phyloP scores from a whole-genome alignment of 805 yeast species.

The Myxozyma neotropica region DNA sequence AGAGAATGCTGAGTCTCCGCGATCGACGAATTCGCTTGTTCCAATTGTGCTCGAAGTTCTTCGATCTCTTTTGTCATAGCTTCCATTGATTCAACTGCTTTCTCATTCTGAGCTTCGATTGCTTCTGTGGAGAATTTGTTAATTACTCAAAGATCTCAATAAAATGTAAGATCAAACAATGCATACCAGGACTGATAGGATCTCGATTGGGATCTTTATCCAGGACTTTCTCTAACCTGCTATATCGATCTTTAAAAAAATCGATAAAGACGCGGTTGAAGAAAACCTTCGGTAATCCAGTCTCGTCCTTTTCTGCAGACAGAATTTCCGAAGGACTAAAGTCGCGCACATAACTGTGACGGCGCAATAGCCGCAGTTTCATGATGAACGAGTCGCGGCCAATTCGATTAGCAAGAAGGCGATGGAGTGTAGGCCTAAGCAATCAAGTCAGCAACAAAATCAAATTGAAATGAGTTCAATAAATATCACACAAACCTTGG shows the following conservation, averaged over 20 bases:
- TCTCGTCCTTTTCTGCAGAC: constrained; percentile 63
- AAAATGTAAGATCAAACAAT: constrained; percentile 11
- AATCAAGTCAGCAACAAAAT: constrained; percentile 32
- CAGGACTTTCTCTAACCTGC: constrained; percentile 68
- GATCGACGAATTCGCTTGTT: neutral
- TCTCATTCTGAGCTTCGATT: constrained; percentile 32
- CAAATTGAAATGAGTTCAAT: constrained; percentile 46
- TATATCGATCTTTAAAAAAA: constrained; percentile 68
- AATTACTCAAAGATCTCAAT: neutral
- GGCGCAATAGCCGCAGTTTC: constrained; percentile 72
- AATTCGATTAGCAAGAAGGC: constrained; percentile 65
- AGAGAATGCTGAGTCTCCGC: constrained; percentile 10
- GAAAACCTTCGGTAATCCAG: constrained; percentile 85
- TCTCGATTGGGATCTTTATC: constrained; percentile 74
- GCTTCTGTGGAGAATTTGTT: constrained; percentile 12
- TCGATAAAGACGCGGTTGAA: constrained; percentile 66
- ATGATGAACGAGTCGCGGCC: constrained; percentile 80
- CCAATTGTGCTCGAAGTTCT: constrained; percentile 6
- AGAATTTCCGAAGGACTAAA: constrained; percentile 56
- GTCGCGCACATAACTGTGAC: constrained; percentile 55
- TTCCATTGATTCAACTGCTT: constrained; percentile 22
- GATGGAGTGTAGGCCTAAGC: constrained; percentile 58
- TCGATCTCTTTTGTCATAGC: constrained; percentile 20
- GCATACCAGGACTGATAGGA: constrained; percentile 49
- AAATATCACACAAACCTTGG: constrained; percentile 32